Percentiles rank a stretch among this genome's conserved stretches.
These are phyloP conservation scores for Sideroxylon spinosum DNA, from an alignment of 179 eudicot genomes.

Conservation along the genomic window DNA sequence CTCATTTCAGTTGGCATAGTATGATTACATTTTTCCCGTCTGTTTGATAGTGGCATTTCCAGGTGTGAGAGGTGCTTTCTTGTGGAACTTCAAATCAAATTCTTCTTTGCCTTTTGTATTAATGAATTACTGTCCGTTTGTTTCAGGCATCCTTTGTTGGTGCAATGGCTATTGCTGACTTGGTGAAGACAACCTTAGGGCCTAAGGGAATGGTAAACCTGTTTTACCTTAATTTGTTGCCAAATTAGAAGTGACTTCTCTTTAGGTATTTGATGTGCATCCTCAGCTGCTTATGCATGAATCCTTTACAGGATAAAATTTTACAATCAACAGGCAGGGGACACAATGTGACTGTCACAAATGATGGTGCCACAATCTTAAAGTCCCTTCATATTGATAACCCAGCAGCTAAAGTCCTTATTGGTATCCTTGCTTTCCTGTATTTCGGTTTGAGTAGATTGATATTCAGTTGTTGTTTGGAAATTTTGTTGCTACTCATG, in stretches of 20 bases:
- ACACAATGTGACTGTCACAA: conserved; percentile 84
- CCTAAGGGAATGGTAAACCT: conserved; percentile 89
- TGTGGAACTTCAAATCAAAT: neutral
- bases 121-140: neutral
- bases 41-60: neutral
- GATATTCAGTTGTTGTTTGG: neutral
- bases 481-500: conserved; percentile 1
- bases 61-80: neutral
- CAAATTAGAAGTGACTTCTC: neutral
- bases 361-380: conserved; percentile 96
- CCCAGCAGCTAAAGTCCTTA: conserved; percentile 96
- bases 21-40: neutral
- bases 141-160: conserved; percentile 80
- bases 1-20: neutral
- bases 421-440: conserved; percentile 66
- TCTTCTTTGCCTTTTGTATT: neutral
- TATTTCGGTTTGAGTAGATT: neutral
- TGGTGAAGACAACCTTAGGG: conserved; percentile 93
- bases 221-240: conserved; percentile 14
- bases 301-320: conserved; percentile 69
- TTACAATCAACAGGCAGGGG: conserved; percentile 97
- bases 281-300: conserved; percentile 2
- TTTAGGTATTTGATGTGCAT: neutral
- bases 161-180: conserved; percentile 86
- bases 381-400: conserved; percentile 97